These are phyloP conservation scores for Nephelium lappaceum DNA, from an alignment of 345 rosid species.

Conservation along the genomic window DNA sequence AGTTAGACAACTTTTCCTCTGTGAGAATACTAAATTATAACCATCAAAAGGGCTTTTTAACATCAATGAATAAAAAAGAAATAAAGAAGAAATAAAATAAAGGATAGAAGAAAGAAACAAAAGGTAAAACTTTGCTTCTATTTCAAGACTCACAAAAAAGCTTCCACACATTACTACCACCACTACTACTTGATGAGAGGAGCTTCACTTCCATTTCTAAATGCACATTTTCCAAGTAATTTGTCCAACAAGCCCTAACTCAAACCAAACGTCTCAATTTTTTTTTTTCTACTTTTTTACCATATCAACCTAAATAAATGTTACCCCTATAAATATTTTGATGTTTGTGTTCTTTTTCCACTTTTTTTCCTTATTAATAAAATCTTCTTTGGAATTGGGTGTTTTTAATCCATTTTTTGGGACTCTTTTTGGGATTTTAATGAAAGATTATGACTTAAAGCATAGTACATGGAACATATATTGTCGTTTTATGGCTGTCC, in stretches of 20 bases:
- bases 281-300: background rate
- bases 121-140: slow-evolving; percentile 29
- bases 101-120: background rate
- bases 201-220: background rate
- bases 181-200: background rate
- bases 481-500: slow-evolving; percentile 2
- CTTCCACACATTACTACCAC: slow-evolving; percentile 10
- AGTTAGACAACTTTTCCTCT: slow-evolving; percentile 31
- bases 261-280: background rate
- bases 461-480: background rate
- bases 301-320: background rate
- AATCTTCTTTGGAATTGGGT: background rate
- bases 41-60: background rate
- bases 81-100: background rate
- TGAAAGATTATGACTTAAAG: slow-evolving; percentile 8
- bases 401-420: background rate
- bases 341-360: background rate
- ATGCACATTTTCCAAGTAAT: slow-evolving; percentile 35
- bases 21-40: background rate
- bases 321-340: background rate
- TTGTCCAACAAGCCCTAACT: slow-evolving; percentile 10
- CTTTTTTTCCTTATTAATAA: background rate
- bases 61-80: background rate
- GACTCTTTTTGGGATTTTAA: background rate
- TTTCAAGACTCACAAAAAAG: slow-evolving; percentile 25